Conservation (phyloP, 2,329 filamentous ascomycete genomes). For the Daldinia eschscholtzii region DNA sequence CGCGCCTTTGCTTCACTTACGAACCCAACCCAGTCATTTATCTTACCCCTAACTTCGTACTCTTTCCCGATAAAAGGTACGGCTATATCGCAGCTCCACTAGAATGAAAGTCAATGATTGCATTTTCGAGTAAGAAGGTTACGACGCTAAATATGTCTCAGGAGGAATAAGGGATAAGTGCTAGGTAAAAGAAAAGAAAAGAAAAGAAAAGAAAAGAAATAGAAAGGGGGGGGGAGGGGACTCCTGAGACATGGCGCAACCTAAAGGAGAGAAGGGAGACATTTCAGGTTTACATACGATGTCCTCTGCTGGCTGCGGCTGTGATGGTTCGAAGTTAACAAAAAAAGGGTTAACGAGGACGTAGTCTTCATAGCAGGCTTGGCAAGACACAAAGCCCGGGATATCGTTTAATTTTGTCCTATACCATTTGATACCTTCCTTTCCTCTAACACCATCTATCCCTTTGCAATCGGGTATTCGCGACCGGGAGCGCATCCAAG, state of each 20-base stretch:
- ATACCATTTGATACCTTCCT: constrained; percentile 41
- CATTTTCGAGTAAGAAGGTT: not conserved
- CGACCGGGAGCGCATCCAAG: constrained; percentile 50
- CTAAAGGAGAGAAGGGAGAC: not conserved
- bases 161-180: too few species aligned
- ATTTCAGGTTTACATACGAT: constrained; percentile 14
- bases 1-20: constrained; percentile 49
- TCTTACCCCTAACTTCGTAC: constrained; percentile 46
- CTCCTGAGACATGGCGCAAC: not conserved
- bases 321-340: constrained; percentile 27
- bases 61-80: constrained; percentile 51
- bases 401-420: constrained; percentile 31
- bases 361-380: constrained; percentile 46
- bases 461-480: constrained; percentile 44
- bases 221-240: not conserved
- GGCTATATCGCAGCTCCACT: constrained; percentile 53
- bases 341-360: constrained; percentile 31
- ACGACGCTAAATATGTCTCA: not conserved
- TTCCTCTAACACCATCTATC: constrained; percentile 36
- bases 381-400: constrained; percentile 40
- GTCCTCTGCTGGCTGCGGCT: constrained; percentile 27
- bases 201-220: not conserved
- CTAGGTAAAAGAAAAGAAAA: not conserved
- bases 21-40: constrained; percentile 54
- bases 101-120: not conserved